phyloP scores from a whole-genome alignment of 2,329 filamentous ascomycete species.

The Teratosphaeria zuluensis region DNA sequence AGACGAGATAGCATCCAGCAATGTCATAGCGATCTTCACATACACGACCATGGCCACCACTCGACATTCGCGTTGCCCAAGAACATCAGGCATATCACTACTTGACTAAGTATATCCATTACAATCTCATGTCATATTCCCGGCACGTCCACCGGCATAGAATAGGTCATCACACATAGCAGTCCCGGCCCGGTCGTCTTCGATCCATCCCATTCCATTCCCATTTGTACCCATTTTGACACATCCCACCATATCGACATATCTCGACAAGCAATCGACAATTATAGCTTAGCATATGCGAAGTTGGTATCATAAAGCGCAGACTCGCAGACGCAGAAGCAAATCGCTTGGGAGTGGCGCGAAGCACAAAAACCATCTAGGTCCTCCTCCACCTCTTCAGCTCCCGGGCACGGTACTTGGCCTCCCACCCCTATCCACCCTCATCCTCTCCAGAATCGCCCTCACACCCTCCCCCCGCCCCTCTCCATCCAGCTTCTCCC shows the following conservation, averaged over 20 bases:
- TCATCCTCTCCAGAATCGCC: slow-evolving; percentile 33
- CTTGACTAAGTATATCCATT: too few relatives aligned
- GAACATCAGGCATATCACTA: too few relatives aligned
- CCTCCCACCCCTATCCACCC: slow-evolving; percentile 16
- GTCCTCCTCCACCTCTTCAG: neutral
- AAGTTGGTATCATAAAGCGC: neutral
- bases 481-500: slow-evolving; percentile 6
- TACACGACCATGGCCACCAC: too few relatives aligned
- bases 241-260: neutral
- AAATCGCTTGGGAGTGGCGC: neutral
- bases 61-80: too few relatives aligned
- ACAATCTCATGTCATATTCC: too few relatives aligned
- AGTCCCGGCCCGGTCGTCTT: neutral
- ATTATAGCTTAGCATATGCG: neutral
- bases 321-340: neutral
- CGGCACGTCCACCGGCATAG: neutral
- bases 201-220: neutral
- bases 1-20: neutral
- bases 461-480: slow-evolving; percentile 16
- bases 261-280: neutral
- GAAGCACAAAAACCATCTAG: too few relatives aligned
- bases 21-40: neutral
- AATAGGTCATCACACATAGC: neutral
- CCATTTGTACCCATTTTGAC: neutral
- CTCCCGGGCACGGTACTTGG: neutral